These are phyloP conservation scores for Paxillus involutus DNA, from an alignment of 768 basidiomycete genomes.

Conservation along the genomic window DNA sequence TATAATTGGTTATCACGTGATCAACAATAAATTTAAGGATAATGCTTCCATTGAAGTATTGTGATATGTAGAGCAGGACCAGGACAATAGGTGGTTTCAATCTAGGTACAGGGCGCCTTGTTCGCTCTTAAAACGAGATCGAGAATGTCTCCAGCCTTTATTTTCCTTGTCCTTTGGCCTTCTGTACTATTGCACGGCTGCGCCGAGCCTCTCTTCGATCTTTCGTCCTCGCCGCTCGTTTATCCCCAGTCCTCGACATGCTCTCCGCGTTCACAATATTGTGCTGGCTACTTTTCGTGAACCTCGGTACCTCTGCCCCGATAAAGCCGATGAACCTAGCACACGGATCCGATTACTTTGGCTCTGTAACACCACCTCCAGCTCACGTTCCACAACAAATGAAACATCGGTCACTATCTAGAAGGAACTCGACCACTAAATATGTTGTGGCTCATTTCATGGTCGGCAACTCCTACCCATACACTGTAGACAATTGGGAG, in stretches of 20 bases:
- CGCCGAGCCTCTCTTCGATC: conserved; percentile 6
- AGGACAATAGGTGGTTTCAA: too few relatives aligned
- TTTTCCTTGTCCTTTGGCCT: background rate
- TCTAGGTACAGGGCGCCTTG: too few relatives aligned
- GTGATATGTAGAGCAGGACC: too few relatives aligned
- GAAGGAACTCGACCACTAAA: conserved; percentile 29
- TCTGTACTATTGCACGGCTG: conserved; percentile 10
- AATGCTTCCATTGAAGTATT: too few relatives aligned
- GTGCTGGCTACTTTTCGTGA: conserved; percentile 6
- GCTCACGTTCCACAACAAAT: background rate
- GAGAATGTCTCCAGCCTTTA: background rate
- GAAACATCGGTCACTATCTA: background rate
- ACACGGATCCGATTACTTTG: background rate
- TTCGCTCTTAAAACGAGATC: background rate
- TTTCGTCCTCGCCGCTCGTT: conserved; percentile 10
- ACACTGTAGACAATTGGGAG: conserved; percentile 42
- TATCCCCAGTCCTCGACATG: conserved; percentile 15
- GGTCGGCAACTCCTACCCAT: conserved; percentile 67
- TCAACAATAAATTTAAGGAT: too few relatives aligned
- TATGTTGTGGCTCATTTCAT: conserved; percentile 60
- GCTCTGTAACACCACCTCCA: background rate
- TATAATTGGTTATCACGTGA: too few relatives aligned
- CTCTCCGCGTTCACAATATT: conserved; percentile 10
- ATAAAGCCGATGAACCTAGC: conserved; percentile 1
- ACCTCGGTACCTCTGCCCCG: conserved; percentile 13